phyloP scores from a whole-genome alignment of 148 eudicot species.

The Chenopodium suecicum region DNA sequence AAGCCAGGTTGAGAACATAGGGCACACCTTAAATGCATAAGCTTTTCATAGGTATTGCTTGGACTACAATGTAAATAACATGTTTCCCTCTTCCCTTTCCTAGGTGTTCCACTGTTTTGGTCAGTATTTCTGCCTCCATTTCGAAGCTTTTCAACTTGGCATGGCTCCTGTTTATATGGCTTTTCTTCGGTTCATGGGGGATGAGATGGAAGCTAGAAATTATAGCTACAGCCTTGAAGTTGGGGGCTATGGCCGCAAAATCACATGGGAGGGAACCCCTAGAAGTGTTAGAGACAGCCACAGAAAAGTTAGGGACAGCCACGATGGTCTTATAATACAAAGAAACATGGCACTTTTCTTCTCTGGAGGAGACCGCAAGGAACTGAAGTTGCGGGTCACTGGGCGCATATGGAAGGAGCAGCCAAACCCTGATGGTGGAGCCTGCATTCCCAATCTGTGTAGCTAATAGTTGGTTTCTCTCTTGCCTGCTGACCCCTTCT shows the following conservation, averaged over 20 bases:
- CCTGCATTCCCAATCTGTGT: conserved; percentile 62
- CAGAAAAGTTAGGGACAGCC: conserved; percentile 77
- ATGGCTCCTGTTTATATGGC: conserved; percentile 95
- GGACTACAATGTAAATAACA: background rate
- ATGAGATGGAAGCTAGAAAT: conserved; percentile 72
- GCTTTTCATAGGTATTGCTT: background rate
- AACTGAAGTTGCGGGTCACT: conserved; percentile 63
- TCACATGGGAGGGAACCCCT: conserved; percentile 79
- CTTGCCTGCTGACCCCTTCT: conserved; percentile 3
- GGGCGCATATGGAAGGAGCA: conserved; percentile 71
- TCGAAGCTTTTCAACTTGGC: conserved; percentile 85
- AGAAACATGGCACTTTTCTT: conserved; percentile 74
- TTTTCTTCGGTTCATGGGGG: conserved; percentile 85
- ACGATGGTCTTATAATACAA: conserved; percentile 72
- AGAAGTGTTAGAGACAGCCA: conserved; percentile 80
- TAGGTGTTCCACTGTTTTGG: conserved; percentile 91
- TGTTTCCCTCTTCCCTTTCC: background rate
- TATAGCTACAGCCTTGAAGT: conserved; percentile 83
- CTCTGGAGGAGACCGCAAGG: conserved; percentile 71
- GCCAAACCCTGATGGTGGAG: conserved; percentile 58
- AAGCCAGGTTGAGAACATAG: background rate
- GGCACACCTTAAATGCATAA: background rate
- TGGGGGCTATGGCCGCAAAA: conserved; percentile 79
- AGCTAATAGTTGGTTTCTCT: conserved; percentile 26
- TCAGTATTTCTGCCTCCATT: conserved; percentile 83